Percentiles rank a stretch among this genome's conserved stretches.
phyloP scores from a whole-genome alignment of 306 rosid genomes.

The Delonix regia region DNA sequence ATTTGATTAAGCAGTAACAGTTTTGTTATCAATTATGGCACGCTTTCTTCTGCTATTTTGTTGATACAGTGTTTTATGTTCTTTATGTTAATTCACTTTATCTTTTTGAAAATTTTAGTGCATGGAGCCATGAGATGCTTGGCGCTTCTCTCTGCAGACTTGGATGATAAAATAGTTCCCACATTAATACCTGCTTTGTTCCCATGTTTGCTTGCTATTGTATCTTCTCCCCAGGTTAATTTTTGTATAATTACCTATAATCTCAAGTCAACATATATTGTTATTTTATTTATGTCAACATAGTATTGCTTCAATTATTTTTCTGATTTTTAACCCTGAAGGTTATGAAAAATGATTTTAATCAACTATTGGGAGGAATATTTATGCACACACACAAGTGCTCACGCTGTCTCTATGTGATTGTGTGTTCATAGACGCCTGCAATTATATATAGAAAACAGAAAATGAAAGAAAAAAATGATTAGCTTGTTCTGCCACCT shows the following conservation, averaged over 20 bases:
- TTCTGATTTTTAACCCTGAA: background rate
- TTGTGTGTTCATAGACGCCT: background rate
- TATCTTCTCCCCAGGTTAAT: constrained; percentile 84
- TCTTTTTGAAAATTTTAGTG: constrained; percentile 51
- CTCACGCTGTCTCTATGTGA: background rate
- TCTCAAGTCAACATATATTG: constrained; percentile 15
- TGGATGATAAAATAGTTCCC: constrained; percentile 86
- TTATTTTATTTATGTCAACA: background rate
- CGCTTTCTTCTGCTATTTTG: constrained; percentile 26
- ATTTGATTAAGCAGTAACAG: constrained; percentile 15
- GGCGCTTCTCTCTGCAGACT: constrained; percentile 85
- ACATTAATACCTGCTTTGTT: constrained; percentile 73
- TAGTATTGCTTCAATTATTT: background rate
- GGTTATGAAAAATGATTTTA: background rate
- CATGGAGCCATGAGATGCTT: constrained; percentile 95
- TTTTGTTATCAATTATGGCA: constrained; percentile 1
- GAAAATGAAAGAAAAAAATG: background rate
- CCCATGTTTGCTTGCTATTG: constrained; percentile 80
- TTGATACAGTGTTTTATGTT: constrained; percentile 23
- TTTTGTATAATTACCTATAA: constrained; percentile 16
- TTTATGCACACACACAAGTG: background rate
- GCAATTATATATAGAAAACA: background rate
- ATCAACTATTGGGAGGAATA: constrained; percentile 20
- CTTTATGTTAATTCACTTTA: constrained; percentile 29
- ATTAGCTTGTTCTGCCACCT: constrained; percentile 27